Evolutionary conservation across 148 eudicot genomes (phyloP).

Genomic region (Vaccinium vitisidaea): DNA sequence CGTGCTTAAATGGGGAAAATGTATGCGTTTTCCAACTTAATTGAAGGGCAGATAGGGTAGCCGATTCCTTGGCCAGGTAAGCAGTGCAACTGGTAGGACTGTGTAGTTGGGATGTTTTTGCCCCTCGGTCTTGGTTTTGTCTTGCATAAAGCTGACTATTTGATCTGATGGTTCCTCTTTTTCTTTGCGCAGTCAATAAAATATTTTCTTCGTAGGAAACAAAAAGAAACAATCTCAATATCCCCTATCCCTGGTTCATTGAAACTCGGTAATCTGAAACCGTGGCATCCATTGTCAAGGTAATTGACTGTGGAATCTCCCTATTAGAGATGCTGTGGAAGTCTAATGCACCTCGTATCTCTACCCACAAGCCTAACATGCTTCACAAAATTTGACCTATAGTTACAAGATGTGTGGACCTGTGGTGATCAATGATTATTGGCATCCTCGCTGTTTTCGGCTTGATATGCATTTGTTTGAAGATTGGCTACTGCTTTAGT

Average conservation of each 20-base stretch:
- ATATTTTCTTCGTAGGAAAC: neutral
- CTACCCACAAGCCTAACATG: neutral
- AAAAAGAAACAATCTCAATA: neutral
- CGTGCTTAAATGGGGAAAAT: neutral
- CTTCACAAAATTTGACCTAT: neutral
- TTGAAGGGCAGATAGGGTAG: neutral
- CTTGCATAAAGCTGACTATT: neutral
- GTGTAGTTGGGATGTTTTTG: neutral
- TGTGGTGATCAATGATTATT: neutral
- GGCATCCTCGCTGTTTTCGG: neutral
- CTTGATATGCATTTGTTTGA: neutral
- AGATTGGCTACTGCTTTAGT: neutral
- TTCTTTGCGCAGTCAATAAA: neutral
- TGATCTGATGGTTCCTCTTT: neutral
- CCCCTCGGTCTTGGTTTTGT: neutral
- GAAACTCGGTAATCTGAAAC: neutral
- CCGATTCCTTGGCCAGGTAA: neutral
- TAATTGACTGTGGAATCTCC: neutral
- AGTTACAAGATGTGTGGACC: neutral
- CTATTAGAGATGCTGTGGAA: neutral
- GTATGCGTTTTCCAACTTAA: neutral
- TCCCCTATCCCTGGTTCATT: no score
- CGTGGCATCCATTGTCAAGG: neutral
- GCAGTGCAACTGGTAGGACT: neutral
- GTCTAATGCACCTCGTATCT: neutral